A percentile compares a stretch with the other conserved stretches of the same genome.
These are phyloP conservation scores for Penicillium pancosmium DNA, from an alignment of 495 filamentous ascomycete genomes.

Conservation along the genomic window DNA sequence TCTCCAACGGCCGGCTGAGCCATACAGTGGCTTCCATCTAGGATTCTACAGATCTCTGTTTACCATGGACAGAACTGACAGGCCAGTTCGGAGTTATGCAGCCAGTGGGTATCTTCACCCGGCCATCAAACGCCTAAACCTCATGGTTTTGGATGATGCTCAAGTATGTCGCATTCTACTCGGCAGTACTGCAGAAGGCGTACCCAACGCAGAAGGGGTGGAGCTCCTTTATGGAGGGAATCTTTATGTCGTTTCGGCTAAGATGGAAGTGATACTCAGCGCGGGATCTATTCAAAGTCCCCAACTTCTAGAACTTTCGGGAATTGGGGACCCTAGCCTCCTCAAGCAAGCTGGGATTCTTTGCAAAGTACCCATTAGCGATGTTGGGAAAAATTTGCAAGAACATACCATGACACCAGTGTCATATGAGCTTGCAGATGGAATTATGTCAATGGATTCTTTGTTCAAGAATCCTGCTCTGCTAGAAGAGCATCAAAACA, in stretches of 20 bases:
- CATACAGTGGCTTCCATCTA: slow-evolving; percentile 21
- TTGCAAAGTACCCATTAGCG: slow-evolving; percentile 27
- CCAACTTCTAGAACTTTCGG: slow-evolving; percentile 55
- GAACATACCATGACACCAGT: slow-evolving; percentile 29
- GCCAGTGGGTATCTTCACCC: slow-evolving; percentile 23
- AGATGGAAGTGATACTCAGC: slow-evolving; percentile 52
- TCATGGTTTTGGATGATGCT: slow-evolving; percentile 6
- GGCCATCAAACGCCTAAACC: slow-evolving; percentile 10
- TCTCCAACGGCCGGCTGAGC: slow-evolving; percentile 7
- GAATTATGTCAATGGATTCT: slow-evolving; percentile 7
- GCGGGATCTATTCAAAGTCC: slow-evolving; percentile 50
- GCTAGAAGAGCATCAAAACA: slow-evolving; percentile 3
- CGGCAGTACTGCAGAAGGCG: background rate
- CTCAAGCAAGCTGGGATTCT: slow-evolving; percentile 29
- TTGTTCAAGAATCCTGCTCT: slow-evolving; percentile 2
- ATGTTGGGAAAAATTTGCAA: slow-evolving; percentile 45
- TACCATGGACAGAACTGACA: slow-evolving; percentile 34
- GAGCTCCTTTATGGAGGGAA: background rate
- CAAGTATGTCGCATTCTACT: slow-evolving; percentile 1
- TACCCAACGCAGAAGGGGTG: background rate
- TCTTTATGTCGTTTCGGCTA: slow-evolving; percentile 40
- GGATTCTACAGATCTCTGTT: slow-evolving; percentile 24
- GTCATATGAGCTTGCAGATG: slow-evolving; percentile 2
- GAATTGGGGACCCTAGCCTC: slow-evolving; percentile 38
- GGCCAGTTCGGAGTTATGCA: slow-evolving; percentile 50